phyloP scores from a whole-genome alignment of 2,329 filamentous ascomycete species.

The Pseudopyrenochaeta lycopersici region DNA sequence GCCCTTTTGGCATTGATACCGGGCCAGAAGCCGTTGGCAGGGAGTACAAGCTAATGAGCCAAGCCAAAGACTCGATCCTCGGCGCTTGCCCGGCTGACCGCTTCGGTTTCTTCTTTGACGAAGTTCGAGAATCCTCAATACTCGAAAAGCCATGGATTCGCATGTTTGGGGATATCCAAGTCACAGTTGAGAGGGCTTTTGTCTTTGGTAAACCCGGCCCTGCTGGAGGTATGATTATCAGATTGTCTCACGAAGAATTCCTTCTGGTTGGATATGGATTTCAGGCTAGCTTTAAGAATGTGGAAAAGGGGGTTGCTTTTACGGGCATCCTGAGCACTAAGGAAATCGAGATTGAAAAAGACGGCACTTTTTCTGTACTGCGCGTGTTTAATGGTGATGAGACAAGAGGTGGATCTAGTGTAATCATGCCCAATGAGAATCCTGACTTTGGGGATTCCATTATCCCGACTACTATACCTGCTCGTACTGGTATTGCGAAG shows the following conservation, averaged over 20 bases:
- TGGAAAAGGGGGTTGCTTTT: slow-evolving; percentile 35
- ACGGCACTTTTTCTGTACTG: neutral
- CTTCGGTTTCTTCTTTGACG: slow-evolving; percentile 54
- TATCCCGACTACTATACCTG: slow-evolving; percentile 6
- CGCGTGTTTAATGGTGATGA: slow-evolving; percentile 12
- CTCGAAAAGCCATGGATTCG: slow-evolving; percentile 23
- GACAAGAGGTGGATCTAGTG: slow-evolving; percentile 3
- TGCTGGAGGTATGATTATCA: slow-evolving; percentile 53
- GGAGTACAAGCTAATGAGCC: slow-evolving; percentile 43
- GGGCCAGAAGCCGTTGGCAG: slow-evolving; percentile 34
- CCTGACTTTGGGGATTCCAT: slow-evolving; percentile 5
- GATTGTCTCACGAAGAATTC: slow-evolving; percentile 45
- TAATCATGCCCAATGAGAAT: slow-evolving; percentile 9
- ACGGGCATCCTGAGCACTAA: slow-evolving; percentile 53
- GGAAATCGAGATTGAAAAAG: slow-evolving; percentile 38
- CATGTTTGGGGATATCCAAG: slow-evolving; percentile 37
- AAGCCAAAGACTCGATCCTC: slow-evolving; percentile 37
- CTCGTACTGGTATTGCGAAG: slow-evolving; percentile 15
- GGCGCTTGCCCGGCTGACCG: neutral
- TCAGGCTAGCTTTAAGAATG: slow-evolving; percentile 37
- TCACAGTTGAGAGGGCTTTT: slow-evolving; percentile 52
- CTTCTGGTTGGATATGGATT: slow-evolving; percentile 55
- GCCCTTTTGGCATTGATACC: slow-evolving; percentile 48
- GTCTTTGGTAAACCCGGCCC: slow-evolving; percentile 53
- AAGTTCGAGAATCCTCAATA: no score